Percentiles rank a stretch among this genome's conserved stretches.
phyloP scores from a whole-genome alignment of 176 grass and related monocot genomes.

The Zoysia japonica region DNA sequence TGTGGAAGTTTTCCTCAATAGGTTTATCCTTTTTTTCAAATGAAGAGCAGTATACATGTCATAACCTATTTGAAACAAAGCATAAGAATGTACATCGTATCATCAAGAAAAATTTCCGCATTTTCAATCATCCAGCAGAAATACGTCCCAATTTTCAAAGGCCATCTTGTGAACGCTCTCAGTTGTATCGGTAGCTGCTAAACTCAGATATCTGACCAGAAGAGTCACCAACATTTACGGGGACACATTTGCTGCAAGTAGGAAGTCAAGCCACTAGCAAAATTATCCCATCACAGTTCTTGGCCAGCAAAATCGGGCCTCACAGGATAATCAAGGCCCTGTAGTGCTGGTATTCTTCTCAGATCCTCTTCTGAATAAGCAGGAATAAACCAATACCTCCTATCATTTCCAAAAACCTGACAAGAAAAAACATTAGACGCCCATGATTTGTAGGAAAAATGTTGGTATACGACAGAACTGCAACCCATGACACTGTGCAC shows the following conservation, averaged over 20 bases:
- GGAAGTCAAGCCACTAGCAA: not conserved
- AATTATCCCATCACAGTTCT: conserved; percentile 48
- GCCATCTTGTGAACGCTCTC: not conserved
- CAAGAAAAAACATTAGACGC: conserved; percentile 23
- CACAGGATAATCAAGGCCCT: conserved; percentile 84
- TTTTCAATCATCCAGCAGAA: not conserved
- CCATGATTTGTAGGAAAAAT: not conserved
- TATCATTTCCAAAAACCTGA: conserved; percentile 84
- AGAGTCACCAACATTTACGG: conserved; percentile 1
- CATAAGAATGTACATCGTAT: conserved; percentile 38
- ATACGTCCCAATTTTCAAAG: not conserved
- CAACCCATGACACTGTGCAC: not conserved
- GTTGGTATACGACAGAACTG: not conserved
- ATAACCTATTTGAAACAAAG: conserved; percentile 24
- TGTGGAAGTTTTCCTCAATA: no score
- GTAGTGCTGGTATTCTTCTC: conserved; percentile 75
- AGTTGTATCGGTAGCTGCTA: not conserved
- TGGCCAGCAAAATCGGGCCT: conserved; percentile 64
- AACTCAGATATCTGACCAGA: conserved; percentile 5
- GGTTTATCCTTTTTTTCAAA: not conserved
- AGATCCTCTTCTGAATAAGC: conserved; percentile 90
- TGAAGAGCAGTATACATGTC: conserved; percentile 27
- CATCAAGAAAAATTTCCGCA: not conserved
- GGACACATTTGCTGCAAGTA: not conserved
- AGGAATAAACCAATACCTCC: conserved; percentile 86